Evolutionary conservation across 2,329 filamentous ascomycete genomes (phyloP).

Genomic region (Alternaria longipes): DNA sequence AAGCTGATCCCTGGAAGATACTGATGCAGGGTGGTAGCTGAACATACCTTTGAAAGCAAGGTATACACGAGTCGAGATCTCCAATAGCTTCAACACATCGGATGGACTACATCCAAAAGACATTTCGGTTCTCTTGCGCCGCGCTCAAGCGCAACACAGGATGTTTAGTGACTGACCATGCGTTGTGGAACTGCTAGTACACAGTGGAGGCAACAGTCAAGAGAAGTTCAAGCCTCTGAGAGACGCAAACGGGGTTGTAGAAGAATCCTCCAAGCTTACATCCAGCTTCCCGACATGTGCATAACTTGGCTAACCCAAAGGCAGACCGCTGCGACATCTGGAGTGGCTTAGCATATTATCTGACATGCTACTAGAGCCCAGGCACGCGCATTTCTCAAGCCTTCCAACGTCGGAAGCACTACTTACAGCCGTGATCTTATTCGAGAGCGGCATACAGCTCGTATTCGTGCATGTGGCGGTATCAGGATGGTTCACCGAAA

Average conservation of each 20-base stretch:
- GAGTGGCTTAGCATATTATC: slow-evolving; percentile 29
- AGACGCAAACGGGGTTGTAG: slow-evolving; percentile 17
- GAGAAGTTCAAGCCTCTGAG: slow-evolving; percentile 25
- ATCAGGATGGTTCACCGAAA: slow-evolving; percentile 12
- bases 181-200: slow-evolving; percentile 17
- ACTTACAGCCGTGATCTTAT: slow-evolving; percentile 10
- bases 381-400: slow-evolving; percentile 17
- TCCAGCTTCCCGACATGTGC: slow-evolving; percentile 4
- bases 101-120: slow-evolving; percentile 45
- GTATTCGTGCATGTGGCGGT: slow-evolving; percentile 27
- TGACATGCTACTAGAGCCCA: slow-evolving; percentile 13
- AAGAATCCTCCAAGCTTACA: slow-evolving; percentile 20
- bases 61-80: slow-evolving; percentile 45
- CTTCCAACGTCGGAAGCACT: slow-evolving; percentile 16
- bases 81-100: slow-evolving; percentile 44
- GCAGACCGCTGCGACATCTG: slow-evolving; percentile 17
- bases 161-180: slow-evolving; percentile 32
- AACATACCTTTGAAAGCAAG: slow-evolving; percentile 45
- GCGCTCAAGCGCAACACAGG: slow-evolving; percentile 41
- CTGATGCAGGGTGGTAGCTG: background rate
- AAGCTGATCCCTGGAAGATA: background rate
- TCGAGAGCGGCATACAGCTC: slow-evolving; percentile 8
- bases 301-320: slow-evolving; percentile 22
- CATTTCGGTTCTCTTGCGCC: slow-evolving; percentile 33
- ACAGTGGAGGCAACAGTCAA: slow-evolving; percentile 23